Evolutionary conservation across 139 green algal species (phyloP), one percentile per base, ranked within the genome.

Genomic region (Coccomyxa sp.): DNA sequence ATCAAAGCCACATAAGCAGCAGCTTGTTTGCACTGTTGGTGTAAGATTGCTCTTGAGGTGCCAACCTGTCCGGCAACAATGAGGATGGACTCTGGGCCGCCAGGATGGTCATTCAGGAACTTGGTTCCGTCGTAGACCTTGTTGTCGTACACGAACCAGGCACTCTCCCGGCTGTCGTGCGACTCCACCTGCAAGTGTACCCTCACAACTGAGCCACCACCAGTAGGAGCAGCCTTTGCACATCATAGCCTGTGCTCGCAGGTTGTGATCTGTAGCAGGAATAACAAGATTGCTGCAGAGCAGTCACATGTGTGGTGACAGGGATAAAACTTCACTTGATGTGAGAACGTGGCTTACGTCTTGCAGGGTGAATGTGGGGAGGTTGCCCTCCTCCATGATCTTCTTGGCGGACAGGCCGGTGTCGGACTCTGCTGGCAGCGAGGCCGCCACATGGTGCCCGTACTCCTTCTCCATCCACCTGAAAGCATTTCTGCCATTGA

Each of bases 71-170:
- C 84, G 0, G 81, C 86, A 83, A 92, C 86, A 79, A 97, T 92
- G 29, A 97, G 82, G 70, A 97, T 97, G 34, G 86, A 93, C 74
- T 97, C 92, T 7, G 90, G 91, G 55, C 93, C 94, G 44, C 95
- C 95, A 2, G 95, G 95, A 86, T 99, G 95, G 29, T 93, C 95
- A 27, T 91, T 86, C 35, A 99, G 81, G 84, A 97, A 99, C 37
- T 89, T 86, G 38, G 96, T 97, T 34, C 93, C 92, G 83, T 99
- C 93, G 81, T 99, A 99, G 70, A 98, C 92, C 85, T 95, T 96
- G 80, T 88, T 90, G 41, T 96, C 90, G 69, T 97, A 84, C 54
- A 97, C 92, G 86, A 99, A 98, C 95, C 96, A 99, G 27, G 81
- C 83, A 39, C 86, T 90, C 41, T 94, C 90, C 77, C 79, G 74